These are phyloP conservation scores for Chaetomium cochliodes DNA, from an alignment of 495 filamentous ascomycete genomes.

Conservation along the genomic window DNA sequence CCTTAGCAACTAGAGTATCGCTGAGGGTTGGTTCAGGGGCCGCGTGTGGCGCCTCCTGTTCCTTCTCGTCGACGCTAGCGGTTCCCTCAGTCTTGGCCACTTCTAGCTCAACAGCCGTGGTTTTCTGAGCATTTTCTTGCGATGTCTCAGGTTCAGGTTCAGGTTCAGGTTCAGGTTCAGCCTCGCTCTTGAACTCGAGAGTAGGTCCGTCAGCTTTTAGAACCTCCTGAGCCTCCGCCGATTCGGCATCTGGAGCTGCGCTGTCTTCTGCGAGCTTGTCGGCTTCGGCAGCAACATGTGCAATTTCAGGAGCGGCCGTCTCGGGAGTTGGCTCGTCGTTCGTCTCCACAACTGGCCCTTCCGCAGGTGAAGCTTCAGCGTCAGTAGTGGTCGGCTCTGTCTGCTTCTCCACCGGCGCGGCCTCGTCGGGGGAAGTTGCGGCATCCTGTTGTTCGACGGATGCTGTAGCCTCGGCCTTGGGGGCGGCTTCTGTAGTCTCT, in stretches of 20 bases:
- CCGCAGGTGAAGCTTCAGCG: conserved; percentile 5
- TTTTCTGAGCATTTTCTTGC: neutral
- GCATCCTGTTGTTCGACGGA: neutral
- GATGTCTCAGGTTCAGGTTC: neutral
- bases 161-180: conserved; percentile 4
- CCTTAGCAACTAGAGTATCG: neutral
- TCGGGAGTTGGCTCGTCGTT: neutral
- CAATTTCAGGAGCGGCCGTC: neutral
- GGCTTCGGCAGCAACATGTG: neutral
- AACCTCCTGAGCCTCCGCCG: conserved; percentile 13
- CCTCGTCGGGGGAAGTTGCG: conserved; percentile 8
- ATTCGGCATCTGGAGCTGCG: conserved; percentile 4
- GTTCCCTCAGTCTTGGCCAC: conserved; percentile 8
- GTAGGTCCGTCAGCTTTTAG: neutral
- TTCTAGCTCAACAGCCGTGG: conserved; percentile 1
- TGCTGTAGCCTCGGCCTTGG: conserved; percentile 10
- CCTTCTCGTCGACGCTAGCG: no score
- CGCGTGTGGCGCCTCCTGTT: neutral
- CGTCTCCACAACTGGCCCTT: conserved; percentile 3
- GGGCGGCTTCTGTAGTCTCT: conserved; percentile 1
- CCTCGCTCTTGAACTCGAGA: neutral
- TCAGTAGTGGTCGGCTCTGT: conserved; percentile 14
- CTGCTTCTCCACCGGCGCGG: conserved; percentile 6
- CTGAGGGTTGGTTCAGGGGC: neutral
- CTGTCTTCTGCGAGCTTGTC: conserved; percentile 16